Evolutionary conservation across 2,329 filamentous ascomycete species (phyloP).

Genomic region (Sporothrix brunneoviolacea): DNA sequence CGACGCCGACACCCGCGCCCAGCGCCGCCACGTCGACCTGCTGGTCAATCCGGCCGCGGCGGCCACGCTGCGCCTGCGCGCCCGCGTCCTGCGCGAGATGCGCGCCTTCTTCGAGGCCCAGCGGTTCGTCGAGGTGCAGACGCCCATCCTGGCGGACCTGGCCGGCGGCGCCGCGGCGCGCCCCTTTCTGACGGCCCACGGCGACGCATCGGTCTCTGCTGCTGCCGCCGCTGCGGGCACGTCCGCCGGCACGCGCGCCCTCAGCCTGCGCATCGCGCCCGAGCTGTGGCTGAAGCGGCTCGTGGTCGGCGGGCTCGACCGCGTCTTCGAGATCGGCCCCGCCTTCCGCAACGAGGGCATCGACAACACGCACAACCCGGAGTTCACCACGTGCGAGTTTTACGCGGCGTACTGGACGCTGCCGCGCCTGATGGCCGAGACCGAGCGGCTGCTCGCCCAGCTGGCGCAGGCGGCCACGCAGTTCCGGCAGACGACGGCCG

Average conservation of each 20-base stretch:
- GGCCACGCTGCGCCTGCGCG: conserved; percentile 60
- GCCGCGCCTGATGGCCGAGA: conserved; percentile 65
- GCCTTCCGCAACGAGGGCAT: conserved; percentile 91
- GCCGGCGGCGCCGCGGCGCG: conserved; percentile 84
- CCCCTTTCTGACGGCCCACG: conserved; percentile 65
- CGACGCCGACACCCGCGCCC: conserved; percentile 64
- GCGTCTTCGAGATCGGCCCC: conserved; percentile 87
- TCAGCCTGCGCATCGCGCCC: conserved; percentile 82
- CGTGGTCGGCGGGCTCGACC: conserved; percentile 80
- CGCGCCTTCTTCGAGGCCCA: conserved; percentile 65
- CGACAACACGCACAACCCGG: conserved; percentile 88
- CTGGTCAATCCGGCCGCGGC: conserved; percentile 64
- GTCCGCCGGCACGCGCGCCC: conserved; percentile 15
- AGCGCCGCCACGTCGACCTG: conserved; percentile 79
- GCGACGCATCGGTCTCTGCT: conserved; percentile 21
- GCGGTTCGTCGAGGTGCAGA: conserved; percentile 81
- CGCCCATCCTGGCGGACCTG: conserved; percentile 74
- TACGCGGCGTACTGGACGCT: conserved; percentile 82
- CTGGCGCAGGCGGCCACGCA: conserved; percentile 39
- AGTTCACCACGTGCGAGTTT: conserved; percentile 97
- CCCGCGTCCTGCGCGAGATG: conserved; percentile 66
- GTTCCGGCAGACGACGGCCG: conserved; percentile 20
- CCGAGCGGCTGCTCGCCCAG: conserved; percentile 60
- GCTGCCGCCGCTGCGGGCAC: conserved; percentile 21
- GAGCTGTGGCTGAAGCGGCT: conserved; percentile 93